phyloP scores from a whole-genome alignment of 352 stramenopile species.

The Globisporangium orthogonon region DNA sequence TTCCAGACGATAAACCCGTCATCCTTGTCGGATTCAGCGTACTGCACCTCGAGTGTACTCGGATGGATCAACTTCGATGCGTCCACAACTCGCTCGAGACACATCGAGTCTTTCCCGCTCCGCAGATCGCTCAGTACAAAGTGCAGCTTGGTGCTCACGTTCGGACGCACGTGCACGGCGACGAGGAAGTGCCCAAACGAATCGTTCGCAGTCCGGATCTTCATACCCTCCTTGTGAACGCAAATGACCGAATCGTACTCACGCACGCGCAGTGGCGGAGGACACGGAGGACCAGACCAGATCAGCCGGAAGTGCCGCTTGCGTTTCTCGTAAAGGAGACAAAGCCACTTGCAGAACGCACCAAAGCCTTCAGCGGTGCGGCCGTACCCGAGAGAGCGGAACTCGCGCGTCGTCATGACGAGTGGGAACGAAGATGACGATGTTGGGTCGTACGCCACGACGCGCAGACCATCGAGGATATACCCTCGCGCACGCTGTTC shows the following conservation, averaged over 20 bases:
- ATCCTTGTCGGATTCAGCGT: neutral
- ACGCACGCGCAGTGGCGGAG: constrained; percentile 41
- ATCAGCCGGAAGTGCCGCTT: constrained; percentile 41
- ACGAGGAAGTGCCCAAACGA: constrained; percentile 18
- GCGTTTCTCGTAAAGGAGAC: constrained; percentile 48
- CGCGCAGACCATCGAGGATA: constrained; percentile 33
- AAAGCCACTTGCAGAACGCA: constrained; percentile 57
- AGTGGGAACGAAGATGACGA: constrained; percentile 30
- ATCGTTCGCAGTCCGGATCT: constrained; percentile 3
- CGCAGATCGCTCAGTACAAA: constrained; percentile 27
- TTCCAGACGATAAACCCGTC: constrained; percentile 28
- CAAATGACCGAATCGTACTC: constrained; percentile 44
- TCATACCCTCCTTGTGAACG: constrained; percentile 56
- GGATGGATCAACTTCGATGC: constrained; percentile 16
- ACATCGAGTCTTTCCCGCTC: constrained; percentile 12
- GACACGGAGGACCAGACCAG: constrained; percentile 50
- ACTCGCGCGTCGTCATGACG: constrained; percentile 36
- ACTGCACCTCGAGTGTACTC: constrained; percentile 21
- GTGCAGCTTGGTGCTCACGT: constrained; percentile 22
- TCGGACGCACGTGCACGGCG: constrained; percentile 31
- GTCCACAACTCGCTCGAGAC: constrained; percentile 16
- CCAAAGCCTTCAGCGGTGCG: constrained; percentile 28
- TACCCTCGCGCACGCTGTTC: constrained; percentile 36
- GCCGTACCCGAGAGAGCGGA: constrained; percentile 41
- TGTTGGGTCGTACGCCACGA: constrained; percentile 46